Conservation (phyloP, 2,329 filamentous ascomycete species). For the Cryphonectria radicalis region DNA sequence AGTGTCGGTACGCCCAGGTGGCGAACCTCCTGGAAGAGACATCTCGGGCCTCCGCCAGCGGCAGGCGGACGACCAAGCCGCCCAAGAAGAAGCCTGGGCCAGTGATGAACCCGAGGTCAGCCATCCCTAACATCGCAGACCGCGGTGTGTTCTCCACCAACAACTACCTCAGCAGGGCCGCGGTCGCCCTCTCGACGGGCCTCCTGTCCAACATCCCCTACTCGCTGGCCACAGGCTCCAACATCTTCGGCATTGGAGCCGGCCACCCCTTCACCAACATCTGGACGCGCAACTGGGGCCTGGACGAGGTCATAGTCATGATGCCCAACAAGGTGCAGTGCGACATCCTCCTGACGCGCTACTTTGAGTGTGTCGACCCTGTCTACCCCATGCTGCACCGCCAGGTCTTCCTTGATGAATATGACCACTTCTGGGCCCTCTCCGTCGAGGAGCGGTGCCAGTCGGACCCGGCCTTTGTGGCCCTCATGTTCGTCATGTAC, state of each 20-base stretch:
- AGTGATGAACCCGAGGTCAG: conserved; percentile 42
- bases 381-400: conserved; percentile 82
- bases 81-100: conserved; percentile 54
- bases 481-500: conserved; percentile 76
- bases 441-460: conserved; percentile 58
- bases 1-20: conserved; percentile 75
- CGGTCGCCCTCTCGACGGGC: conserved; percentile 60
- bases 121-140: conserved; percentile 61
- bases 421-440: conserved; percentile 77
- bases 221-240: conserved; percentile 71
- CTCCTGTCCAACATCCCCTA: conserved; percentile 76
- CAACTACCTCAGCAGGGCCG: conserved; percentile 50
- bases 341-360: conserved; percentile 67
- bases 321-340: conserved; percentile 77
- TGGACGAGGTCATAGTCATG: conserved; percentile 75
- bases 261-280: conserved; percentile 84
- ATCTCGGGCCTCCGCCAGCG: conserved; percentile 55
- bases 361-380: conserved; percentile 75
- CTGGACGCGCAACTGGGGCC: conserved; percentile 78
- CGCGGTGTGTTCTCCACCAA: conserved; percentile 52
- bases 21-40: conserved; percentile 78
- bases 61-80: conserved; percentile 60
- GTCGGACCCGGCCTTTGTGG: conserved; percentile 71
- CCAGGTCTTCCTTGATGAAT: conserved; percentile 76
- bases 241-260: conserved; percentile 79